Percentiles rank a stretch among this genome's conserved stretches.
Conservation (phyloP, 495 filamentous ascomycete species). For the Penicillium robsamsonii region DNA sequence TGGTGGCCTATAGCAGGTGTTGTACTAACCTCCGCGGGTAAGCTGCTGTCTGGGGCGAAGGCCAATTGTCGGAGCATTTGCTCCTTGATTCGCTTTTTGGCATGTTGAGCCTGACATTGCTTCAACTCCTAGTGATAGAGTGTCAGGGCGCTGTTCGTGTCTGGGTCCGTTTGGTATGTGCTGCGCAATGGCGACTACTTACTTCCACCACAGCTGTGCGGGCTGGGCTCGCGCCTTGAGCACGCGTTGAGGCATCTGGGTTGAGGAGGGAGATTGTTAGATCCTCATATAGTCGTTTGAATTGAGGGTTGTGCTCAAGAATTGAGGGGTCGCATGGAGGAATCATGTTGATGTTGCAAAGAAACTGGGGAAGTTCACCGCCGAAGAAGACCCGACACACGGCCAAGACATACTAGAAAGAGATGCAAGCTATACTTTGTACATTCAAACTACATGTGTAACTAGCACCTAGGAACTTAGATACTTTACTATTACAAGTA, state of each 20-base stretch:
- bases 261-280: slow-evolving; percentile 59
- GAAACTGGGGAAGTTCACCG: slow-evolving; percentile 23
- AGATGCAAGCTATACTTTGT: not conserved
- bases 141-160: not conserved
- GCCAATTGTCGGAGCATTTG: slow-evolving; percentile 33
- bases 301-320: slow-evolving; percentile 61
- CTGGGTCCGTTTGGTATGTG: not conserved
- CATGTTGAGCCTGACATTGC: slow-evolving; percentile 33
- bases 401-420: not conserved
- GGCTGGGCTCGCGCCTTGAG: slow-evolving; percentile 51
- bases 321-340: slow-evolving; percentile 62
- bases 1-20: not conserved
- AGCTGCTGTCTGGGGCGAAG: slow-evolving; percentile 33
- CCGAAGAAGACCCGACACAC: slow-evolving; percentile 9
- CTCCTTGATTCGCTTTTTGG: slow-evolving; percentile 40
- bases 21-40: slow-evolving; percentile 36
- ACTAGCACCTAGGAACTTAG: not conserved
- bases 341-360: slow-evolving; percentile 50
- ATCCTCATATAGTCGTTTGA: slow-evolving; percentile 60
- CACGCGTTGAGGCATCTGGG: slow-evolving; percentile 60
- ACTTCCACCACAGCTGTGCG: slow-evolving; percentile 54
- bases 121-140: slow-evolving; percentile 35
- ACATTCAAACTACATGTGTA: not conserved
- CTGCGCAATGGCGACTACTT: slow-evolving; percentile 13
- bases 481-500: slow-evolving; percentile 11